Percentiles rank a stretch among this genome's conserved stretches.
Conservation (phyloP, 1,139 yeast species). For the Saccharomyces pastorianus region DNA sequence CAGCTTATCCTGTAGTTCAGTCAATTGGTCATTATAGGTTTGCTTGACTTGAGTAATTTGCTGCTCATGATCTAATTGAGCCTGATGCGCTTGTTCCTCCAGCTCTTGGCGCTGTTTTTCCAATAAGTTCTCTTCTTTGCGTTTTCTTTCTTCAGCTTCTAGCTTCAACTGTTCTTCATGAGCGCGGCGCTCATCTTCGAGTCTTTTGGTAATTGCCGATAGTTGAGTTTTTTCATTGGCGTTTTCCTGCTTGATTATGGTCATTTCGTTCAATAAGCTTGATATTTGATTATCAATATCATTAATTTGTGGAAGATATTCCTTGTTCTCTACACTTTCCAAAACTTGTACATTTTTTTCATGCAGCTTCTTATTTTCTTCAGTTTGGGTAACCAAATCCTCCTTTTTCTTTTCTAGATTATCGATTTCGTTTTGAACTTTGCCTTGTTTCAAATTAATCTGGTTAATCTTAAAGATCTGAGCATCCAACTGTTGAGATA, state of each 20-base stretch:
- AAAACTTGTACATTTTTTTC: constrained; percentile 13
- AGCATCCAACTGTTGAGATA: constrained; percentile 25
- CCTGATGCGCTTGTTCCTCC: constrained; percentile 15
- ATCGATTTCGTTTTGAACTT: constrained; percentile 19
- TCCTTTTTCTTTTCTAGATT: constrained; percentile 16
- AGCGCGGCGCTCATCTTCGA: constrained; percentile 23
- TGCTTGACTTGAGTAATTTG: constrained; percentile 17
- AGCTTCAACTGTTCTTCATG: constrained; percentile 22
- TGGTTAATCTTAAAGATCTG: constrained; percentile 22
- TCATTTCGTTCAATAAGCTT: constrained; percentile 14
- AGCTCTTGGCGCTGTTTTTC: constrained; percentile 23
- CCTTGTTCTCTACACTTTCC: constrained; percentile 18
- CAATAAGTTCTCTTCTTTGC: constrained; percentile 20
- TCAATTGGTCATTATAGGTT: constrained; percentile 15
- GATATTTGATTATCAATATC: constrained; percentile 22
- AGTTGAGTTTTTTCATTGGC: constrained; percentile 24
- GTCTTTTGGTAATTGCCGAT: constrained; percentile 22
- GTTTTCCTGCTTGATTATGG: constrained; percentile 25
- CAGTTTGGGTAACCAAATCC: constrained; percentile 18
- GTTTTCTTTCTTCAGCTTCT: constrained; percentile 24
- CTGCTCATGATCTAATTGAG: constrained; percentile 18
- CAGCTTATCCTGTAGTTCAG: constrained; percentile 10
- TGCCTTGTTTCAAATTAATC: constrained; percentile 17
- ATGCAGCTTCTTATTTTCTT: constrained; percentile 13
- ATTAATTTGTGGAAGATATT: constrained; percentile 20